Evolutionary conservation across 306 rosid species (phyloP).

Genomic region (Cercis canadensis): DNA sequence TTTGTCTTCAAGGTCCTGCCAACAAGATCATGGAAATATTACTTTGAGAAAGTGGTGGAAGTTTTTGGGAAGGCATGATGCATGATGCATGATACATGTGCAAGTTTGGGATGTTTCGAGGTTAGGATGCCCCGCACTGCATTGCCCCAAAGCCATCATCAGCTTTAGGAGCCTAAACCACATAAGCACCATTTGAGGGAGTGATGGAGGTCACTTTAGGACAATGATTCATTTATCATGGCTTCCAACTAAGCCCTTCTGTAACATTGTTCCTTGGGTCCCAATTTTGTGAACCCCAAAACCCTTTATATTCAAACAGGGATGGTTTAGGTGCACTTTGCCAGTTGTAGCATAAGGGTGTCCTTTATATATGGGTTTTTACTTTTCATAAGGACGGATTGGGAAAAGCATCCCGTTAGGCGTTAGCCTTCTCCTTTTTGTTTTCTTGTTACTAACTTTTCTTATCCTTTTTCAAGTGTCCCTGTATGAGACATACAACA

Average conservation of each 20-base stretch:
- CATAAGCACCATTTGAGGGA: constrained; percentile 40
- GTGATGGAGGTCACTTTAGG: constrained; percentile 52
- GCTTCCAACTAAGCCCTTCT: constrained; percentile 57
- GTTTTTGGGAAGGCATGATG: too few species aligned
- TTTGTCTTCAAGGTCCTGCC: too few species aligned
- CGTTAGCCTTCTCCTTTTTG: constrained; percentile 47
- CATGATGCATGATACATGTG: constrained; percentile 43
- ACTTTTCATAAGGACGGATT: constrained; percentile 34
- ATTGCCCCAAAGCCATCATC: constrained; percentile 37
- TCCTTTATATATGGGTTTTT: constrained; percentile 29
- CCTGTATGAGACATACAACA: background rate
- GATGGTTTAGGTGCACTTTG: constrained; percentile 41
- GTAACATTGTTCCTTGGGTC: constrained; percentile 55
- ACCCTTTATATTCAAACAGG: constrained; percentile 32
- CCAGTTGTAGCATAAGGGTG: constrained; percentile 46
- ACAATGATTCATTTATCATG: constrained; percentile 60
- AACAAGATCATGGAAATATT: too few species aligned
- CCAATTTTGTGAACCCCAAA: constrained; percentile 51
- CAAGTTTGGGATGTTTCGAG: constrained; percentile 9
- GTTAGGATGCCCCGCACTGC: constrained; percentile 29
- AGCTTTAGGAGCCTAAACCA: constrained; percentile 34
- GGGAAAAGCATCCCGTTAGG: constrained; percentile 23
- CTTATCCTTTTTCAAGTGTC: constrained; percentile 11
- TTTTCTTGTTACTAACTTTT: constrained; percentile 33
- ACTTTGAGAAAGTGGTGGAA: too few species aligned